Evolutionary conservation across 352 stramenopile genomes (phyloP).

Genomic region (Globisporangium polare): DNA sequence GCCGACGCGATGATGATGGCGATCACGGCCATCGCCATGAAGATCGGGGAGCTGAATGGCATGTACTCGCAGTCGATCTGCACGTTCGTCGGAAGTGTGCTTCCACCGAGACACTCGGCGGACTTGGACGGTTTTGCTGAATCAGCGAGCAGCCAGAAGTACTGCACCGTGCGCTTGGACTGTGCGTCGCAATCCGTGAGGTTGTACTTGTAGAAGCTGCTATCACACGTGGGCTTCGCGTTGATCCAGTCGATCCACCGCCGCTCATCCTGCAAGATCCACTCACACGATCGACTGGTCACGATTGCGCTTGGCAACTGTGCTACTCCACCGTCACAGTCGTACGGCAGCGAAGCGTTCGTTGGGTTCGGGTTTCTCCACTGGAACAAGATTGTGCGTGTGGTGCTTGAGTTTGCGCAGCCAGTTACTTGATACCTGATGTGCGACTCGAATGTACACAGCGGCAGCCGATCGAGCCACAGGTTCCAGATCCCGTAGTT

Average conservation of each 20-base stretch:
- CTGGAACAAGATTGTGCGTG: constrained; percentile 6
- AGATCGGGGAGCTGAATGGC: constrained; percentile 18
- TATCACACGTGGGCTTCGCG: constrained; percentile 20
- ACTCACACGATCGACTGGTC: constrained; percentile 28
- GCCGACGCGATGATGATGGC: constrained; percentile 5
- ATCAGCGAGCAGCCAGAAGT: constrained; percentile 31
- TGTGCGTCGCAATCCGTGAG: constrained; percentile 14
- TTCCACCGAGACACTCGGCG: constrained; percentile 26
- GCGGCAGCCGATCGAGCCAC: constrained; percentile 32
- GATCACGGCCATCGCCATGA: constrained; percentile 14
- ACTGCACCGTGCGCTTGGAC: constrained; percentile 14
- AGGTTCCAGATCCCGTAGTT: constrained; percentile 44
- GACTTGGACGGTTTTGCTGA: constrained; percentile 17
- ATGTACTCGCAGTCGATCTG: constrained; percentile 32
- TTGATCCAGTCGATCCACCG: constrained; percentile 23
- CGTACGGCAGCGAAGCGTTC: constrained; percentile 21
- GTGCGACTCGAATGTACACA: constrained; percentile 23
- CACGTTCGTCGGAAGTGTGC: constrained; percentile 14
- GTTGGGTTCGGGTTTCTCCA: constrained; percentile 1
- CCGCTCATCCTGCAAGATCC: constrained; percentile 12
- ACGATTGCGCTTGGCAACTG: constrained; percentile 14
- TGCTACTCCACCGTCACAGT: constrained; percentile 24
- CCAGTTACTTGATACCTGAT: constrained; percentile 23
- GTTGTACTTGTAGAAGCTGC: constrained; percentile 26
- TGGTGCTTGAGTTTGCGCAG: constrained; percentile 18